Conservation (phyloP, 2,329 filamentous ascomycete species). For the Botryosphaeria agaves region DNA sequence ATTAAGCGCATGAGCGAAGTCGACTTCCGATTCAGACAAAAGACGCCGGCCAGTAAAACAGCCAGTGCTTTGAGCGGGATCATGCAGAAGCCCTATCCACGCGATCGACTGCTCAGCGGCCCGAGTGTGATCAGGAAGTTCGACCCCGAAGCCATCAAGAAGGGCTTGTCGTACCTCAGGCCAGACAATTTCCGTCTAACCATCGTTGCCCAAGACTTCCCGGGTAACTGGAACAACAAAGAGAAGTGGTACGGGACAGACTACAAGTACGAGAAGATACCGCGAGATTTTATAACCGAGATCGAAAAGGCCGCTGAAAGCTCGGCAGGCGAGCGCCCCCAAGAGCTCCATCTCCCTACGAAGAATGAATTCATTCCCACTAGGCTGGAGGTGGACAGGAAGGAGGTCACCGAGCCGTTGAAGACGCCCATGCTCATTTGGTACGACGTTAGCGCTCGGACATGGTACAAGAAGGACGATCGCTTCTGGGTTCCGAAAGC, state of each 20-base stretch:
- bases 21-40: conserved; percentile 89
- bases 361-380: conserved; percentile 93
- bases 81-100: conserved; percentile 81
- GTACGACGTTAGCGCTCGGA: conserved; percentile 62
- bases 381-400: conserved; percentile 87
- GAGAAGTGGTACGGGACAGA: conserved; percentile 98
- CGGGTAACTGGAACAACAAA: conserved; percentile 69
- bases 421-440: conserved; percentile 66
- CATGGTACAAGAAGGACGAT: conserved; percentile 98
- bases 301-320: conserved; percentile 47
- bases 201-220: conserved; percentile 67
- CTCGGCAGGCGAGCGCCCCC: conserved; percentile 39
- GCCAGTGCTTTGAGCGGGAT: conserved; percentile 68
- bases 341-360: conserved; percentile 70
- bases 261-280: conserved; percentile 68
- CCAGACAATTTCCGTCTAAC: conserved; percentile 83
- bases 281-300: conserved; percentile 54
- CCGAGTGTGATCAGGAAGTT: conserved; percentile 63
- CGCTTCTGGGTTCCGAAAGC: conserved; percentile 97
- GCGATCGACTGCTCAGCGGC: conserved; percentile 76
- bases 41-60: conserved; percentile 75
- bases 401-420: conserved; percentile 60
- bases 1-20: conserved; percentile 81
- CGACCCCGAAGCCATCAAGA: conserved; percentile 56
- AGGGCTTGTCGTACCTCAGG: conserved; percentile 54